Conservation (phyloP, 2,329 filamentous ascomycete species). For the Clonostachys chloroleuca region DNA sequence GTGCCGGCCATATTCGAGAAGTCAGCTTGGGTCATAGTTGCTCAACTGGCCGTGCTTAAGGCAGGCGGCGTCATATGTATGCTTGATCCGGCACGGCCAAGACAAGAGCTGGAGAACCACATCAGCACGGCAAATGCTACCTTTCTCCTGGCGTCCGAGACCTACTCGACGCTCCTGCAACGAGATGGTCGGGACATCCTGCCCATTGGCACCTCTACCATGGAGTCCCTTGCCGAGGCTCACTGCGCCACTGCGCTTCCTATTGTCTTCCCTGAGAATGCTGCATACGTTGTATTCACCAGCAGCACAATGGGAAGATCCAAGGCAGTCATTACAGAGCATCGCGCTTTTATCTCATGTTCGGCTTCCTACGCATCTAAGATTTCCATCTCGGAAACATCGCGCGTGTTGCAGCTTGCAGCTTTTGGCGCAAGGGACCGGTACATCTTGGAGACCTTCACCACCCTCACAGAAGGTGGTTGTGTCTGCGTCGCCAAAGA, state of each 20-base stretch:
- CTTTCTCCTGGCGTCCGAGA: too few species aligned
- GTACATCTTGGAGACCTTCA: slow-evolving; percentile 4
- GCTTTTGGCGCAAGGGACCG: slow-evolving; percentile 8
- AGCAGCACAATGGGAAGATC: slow-evolving; percentile 8
- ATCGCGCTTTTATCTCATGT: slow-evolving; percentile 9
- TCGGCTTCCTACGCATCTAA: slow-evolving; percentile 1
- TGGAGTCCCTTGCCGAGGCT: too few species aligned
- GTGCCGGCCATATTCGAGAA: slow-evolving; percentile 28
- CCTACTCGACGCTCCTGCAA: too few species aligned
- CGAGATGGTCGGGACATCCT: too few species aligned
- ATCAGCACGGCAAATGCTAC: too few species aligned
- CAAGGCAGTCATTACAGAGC: slow-evolving; percentile 12
- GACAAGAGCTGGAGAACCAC: slow-evolving; percentile 3
- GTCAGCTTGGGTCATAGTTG: slow-evolving; percentile 21
- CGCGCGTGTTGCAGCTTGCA: slow-evolving; percentile 5
- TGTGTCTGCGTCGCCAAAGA: slow-evolving; percentile 9
- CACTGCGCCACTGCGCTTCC: too few species aligned
- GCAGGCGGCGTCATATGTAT: background rate
- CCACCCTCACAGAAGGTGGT: slow-evolving; percentile 4
- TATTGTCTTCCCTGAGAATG: background rate
- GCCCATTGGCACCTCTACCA: too few species aligned
- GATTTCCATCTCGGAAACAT: background rate
- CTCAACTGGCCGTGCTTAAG: slow-evolving; percentile 18
- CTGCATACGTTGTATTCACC: slow-evolving; percentile 1
- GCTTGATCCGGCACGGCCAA: background rate